These are phyloP conservation scores for Chalaropsis thielavioides DNA, from an alignment of 2,329 filamentous ascomycete genomes.

Conservation along the genomic window DNA sequence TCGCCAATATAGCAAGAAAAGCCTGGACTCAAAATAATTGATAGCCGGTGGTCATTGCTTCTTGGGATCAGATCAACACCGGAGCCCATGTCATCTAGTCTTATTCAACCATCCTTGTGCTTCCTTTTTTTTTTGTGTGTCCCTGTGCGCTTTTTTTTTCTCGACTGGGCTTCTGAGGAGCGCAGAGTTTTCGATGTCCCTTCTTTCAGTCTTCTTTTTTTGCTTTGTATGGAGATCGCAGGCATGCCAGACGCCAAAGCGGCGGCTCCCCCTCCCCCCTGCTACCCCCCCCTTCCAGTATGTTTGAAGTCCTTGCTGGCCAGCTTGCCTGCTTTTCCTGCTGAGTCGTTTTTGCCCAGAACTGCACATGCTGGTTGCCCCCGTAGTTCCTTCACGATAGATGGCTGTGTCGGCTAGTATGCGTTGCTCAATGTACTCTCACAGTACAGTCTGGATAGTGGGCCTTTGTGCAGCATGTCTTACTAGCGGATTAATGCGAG, in stretches of 20 bases:
- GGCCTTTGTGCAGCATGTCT: neutral
- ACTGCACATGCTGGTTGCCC: neutral
- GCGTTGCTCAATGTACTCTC: no score
- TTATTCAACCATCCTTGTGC: neutral
- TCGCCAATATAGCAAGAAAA: slow-evolving; percentile 6
- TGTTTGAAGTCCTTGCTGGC: neutral
- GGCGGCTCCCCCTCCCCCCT: neutral
- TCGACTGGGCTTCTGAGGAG: neutral
- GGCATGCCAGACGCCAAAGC: slow-evolving; percentile 8
- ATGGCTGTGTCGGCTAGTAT: neutral
- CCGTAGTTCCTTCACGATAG: neutral
- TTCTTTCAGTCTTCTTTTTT: slow-evolving; percentile 6
- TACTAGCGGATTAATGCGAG: neutral
- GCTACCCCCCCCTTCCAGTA: neutral
- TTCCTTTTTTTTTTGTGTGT: neutral
- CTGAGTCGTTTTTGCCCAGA: neutral
- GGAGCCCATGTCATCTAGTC: slow-evolving; percentile 6
- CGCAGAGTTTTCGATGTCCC: slow-evolving; percentile 1
- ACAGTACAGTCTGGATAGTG: no score
- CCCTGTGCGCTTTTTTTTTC: neutral
- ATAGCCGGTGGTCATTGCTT: slow-evolving; percentile 6
- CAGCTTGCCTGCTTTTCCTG: neutral
- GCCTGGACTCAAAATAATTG: slow-evolving; percentile 5
- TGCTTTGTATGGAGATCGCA: slow-evolving; percentile 4
- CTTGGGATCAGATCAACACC: neutral